Base-by-base conservation (phyloP, 1,284 basidiomycete genomes). In the Tilletia setariae region DNA sequence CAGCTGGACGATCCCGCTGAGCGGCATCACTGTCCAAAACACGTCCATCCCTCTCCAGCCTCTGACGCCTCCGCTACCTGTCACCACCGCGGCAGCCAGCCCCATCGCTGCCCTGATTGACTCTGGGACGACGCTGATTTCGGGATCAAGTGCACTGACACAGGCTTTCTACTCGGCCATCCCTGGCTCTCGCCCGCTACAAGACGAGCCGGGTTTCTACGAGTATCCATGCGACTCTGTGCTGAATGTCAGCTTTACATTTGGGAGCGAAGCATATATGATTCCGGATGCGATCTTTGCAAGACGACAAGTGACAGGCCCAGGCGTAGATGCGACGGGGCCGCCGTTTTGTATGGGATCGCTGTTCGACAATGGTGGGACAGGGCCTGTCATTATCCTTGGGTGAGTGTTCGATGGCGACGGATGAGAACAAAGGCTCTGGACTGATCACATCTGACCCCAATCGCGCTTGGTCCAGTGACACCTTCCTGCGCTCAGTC, bases 71-170 rank as follows among this genome's bases (percentile, higher is more conserved):
- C 16, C 46, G 46, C 46, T 49, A 23, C 21, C 46, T 23, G 16
- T 23, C 46, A n/a, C 46, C 6, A 70, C 63, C 70, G 73, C n/a
- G 71, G 76, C n/a, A 59, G 65, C 56, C 28, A 61, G 25, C 75
- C 74, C 56, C 11, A 61, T 61, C 13, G 56, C 56, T 13, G 80
- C 76, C 32, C 78, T 80, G 53, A 82, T 84, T 68, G 84, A 84
- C 79, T 92, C 91, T 0, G 94, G 94, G 69, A 97, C 94, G 0
- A 96, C 94, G 0, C 88, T 97, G 42, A 87, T 98, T 66, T 93
- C 91, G 16, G 93, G 90, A 0, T 94, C 95, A 0, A 21, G 87
- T 0, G 74, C 82, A 9, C 84, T 86, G 49, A 88, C 94, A 28
- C 78, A 86, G 0, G 82, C 84, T 16, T 86, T 98, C 63, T 98